Evolutionary conservation across 352 stramenopile species (phyloP).

Genomic region (Phytophthora fragariae): DNA sequence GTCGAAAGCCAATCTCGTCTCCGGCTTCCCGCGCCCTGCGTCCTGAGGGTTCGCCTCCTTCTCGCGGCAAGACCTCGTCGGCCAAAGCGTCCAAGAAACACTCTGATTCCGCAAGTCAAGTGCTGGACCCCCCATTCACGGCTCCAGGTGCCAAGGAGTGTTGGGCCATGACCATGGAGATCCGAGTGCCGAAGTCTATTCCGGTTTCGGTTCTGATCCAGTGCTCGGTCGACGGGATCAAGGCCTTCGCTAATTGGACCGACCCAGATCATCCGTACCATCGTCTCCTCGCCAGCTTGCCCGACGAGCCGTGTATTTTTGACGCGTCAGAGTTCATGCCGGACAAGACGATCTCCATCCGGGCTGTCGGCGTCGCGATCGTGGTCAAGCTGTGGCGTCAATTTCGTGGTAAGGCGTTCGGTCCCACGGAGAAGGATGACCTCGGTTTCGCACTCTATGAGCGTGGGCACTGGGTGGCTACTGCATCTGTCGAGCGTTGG

Average conservation of each 20-base stretch:
- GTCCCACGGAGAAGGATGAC: neutral
- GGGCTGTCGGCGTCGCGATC: neutral
- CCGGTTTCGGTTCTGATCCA: neutral
- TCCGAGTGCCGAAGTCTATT: neutral
- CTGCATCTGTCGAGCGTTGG: neutral
- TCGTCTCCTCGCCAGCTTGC: neutral
- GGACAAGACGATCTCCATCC: neutral
- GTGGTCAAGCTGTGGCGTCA: constrained; percentile 3
- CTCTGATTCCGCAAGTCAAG: accelerated
- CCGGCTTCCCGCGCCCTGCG: too few relatives aligned
- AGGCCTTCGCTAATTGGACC: neutral
- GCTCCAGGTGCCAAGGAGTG: neutral
- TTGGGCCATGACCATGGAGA: neutral
- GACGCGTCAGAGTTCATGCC: neutral
- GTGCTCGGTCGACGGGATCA: neutral
- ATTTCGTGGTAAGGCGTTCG: neutral
- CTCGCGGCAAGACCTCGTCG: neutral
- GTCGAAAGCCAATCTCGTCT: too few relatives aligned
- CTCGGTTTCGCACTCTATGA: neutral
- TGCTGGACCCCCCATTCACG: neutral
- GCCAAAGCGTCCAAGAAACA: neutral
- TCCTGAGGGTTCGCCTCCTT: too few relatives aligned
- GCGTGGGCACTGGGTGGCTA: neutral
- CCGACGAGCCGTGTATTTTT: neutral
- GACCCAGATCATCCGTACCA: neutral